Evolutionary conservation across 139 green algal species (phyloP).

Genomic region (Nannochloris sp.): DNA sequence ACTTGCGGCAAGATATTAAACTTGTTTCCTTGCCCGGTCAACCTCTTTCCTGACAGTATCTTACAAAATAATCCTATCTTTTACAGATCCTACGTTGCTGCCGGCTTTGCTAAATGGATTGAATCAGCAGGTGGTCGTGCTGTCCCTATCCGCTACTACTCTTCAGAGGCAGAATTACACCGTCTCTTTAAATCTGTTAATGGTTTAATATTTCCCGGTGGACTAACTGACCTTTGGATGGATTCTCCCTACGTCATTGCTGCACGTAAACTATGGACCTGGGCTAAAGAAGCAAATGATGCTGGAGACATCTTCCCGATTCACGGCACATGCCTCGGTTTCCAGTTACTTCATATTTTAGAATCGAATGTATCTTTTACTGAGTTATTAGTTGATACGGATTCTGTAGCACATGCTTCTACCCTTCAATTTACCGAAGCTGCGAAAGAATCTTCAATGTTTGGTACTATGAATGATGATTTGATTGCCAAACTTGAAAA

Average conservation of each 20-base stretch:
- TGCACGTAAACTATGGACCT: slow-evolving; percentile 73
- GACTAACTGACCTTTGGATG: slow-evolving; percentile 73
- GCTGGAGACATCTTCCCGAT: slow-evolving; percentile 62
- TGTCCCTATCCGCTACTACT: slow-evolving; percentile 59
- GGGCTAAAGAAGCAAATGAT: slow-evolving; percentile 65
- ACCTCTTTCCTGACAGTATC: neutral
- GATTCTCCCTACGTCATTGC: slow-evolving; percentile 73
- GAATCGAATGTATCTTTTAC: slow-evolving; percentile 64
- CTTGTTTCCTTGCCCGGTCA: neutral
- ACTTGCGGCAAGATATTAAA: neutral
- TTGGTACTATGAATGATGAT: slow-evolving; percentile 29
- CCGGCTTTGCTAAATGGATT: slow-evolving; percentile 69
- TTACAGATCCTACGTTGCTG: slow-evolving; percentile 52
- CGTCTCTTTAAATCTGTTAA: slow-evolving; percentile 74
- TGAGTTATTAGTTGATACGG: slow-evolving; percentile 68
- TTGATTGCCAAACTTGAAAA: slow-evolving; percentile 45
- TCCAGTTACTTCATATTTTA: slow-evolving; percentile 81
- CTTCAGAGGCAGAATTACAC: slow-evolving; percentile 55
- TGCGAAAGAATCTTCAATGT: slow-evolving; percentile 28
- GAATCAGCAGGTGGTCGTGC: slow-evolving; percentile 50
- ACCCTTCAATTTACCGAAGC: slow-evolving; percentile 42
- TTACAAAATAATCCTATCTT: neutral
- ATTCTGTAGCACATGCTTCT: slow-evolving; percentile 53
- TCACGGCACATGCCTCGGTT: slow-evolving; percentile 66
- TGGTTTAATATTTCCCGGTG: slow-evolving; percentile 69